These are phyloP conservation scores for Priceomyces fermenticarens DNA, from an alignment of 805 yeast species.

Conservation along the genomic window DNA sequence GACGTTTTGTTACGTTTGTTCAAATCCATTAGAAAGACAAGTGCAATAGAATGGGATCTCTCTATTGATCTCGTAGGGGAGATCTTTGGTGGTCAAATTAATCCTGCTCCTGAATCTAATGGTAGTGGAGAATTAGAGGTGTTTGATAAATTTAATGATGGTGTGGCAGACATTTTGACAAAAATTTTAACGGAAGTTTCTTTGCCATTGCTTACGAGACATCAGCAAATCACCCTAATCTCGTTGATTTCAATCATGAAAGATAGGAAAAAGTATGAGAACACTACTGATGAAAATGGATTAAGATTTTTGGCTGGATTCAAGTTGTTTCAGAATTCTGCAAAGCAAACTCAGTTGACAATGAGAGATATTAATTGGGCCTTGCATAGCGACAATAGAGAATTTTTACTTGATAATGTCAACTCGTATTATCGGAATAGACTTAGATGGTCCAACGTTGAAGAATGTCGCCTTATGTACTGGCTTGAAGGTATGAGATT, in stretches of 20 bases:
- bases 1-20: slow-evolving; percentile 55
- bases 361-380: slow-evolving; percentile 91
- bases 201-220: slow-evolving; percentile 81
- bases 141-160: slow-evolving; percentile 35
- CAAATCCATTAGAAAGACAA: slow-evolving; percentile 43
- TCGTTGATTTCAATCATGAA: slow-evolving; percentile 65
- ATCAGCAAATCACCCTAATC: slow-evolving; percentile 82
- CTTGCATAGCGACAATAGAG: slow-evolving; percentile 74
- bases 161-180: slow-evolving; percentile 46
- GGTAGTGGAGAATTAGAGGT: slow-evolving; percentile 17
- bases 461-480: slow-evolving; percentile 61
- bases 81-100: not conserved
- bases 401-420: slow-evolving; percentile 53
- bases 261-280: slow-evolving; percentile 46
- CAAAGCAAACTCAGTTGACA: slow-evolving; percentile 52
- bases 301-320: slow-evolving; percentile 67
- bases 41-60: slow-evolving; percentile 31
- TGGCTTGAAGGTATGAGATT: slow-evolving; percentile 52
- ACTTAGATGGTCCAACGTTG: slow-evolving; percentile 59
- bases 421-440: slow-evolving; percentile 40
- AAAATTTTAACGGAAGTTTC: slow-evolving; percentile 63
- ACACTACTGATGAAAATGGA: slow-evolving; percentile 61
- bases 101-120: not conserved
- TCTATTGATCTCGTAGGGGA: slow-evolving; percentile 18
- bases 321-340: slow-evolving; percentile 54